Evolutionary conservation across 495 filamentous ascomycete genomes (phyloP).

Genomic region (Penicillium subrubescens): DNA sequence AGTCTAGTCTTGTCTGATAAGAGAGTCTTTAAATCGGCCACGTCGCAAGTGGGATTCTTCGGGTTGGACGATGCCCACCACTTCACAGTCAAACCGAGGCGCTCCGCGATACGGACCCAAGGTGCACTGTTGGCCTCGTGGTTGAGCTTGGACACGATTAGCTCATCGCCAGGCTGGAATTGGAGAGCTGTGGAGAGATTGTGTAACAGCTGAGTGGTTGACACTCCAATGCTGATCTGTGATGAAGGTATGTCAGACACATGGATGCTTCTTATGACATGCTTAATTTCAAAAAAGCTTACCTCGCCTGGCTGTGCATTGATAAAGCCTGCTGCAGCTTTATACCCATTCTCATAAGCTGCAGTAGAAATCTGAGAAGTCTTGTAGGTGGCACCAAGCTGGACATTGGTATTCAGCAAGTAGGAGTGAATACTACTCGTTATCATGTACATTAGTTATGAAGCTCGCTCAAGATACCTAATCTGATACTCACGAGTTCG

Average conservation of each 20-base stretch:
- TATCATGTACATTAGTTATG: neutral
- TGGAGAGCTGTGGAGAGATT: constrained; percentile 64
- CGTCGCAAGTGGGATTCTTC: constrained; percentile 56
- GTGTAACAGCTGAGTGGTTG: constrained; percentile 72
- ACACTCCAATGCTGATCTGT: constrained; percentile 54
- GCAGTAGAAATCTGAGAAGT: constrained; percentile 55
- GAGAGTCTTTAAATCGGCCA: constrained; percentile 53
- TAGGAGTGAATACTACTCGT: constrained; percentile 61
- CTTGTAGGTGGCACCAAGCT: constrained; percentile 68
- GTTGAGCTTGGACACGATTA: constrained; percentile 67
- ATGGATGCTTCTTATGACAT: constrained; percentile 8
- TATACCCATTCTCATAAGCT: constrained; percentile 55
- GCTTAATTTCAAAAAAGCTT: constrained; percentile 13
- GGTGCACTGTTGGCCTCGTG: constrained; percentile 73
- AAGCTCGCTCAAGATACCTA: neutral
- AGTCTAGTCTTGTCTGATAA: constrained; percentile 61
- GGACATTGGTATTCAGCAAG: constrained; percentile 67
- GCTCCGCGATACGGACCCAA: constrained; percentile 64
- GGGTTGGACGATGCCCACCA: constrained; percentile 57
- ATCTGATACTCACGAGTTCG: constrained; percentile 56
- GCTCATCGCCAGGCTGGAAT: constrained; percentile 61
- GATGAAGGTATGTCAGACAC: neutral
- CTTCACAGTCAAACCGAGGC: constrained; percentile 59
- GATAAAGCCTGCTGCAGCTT: constrained; percentile 66
- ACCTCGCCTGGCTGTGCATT: constrained; percentile 66